Conservation (phyloP, 2,329 filamentous ascomycete species). For the Tolypocladium nubicola region DNA sequence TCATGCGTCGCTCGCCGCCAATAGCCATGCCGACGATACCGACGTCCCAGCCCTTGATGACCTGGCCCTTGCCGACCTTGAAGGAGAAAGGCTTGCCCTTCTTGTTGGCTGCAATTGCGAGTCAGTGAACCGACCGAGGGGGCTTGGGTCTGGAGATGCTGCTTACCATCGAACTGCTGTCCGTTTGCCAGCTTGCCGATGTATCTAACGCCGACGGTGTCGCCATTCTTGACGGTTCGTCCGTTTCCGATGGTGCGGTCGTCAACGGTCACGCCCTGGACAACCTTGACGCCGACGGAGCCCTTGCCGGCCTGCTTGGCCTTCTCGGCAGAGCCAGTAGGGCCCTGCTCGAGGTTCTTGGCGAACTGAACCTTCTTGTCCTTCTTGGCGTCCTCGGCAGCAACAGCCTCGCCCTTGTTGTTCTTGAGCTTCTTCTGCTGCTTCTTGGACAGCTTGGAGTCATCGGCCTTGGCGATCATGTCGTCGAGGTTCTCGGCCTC, state of each 20-base stretch:
- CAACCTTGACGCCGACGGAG: slow-evolving; percentile 60
- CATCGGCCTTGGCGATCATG: slow-evolving; percentile 67
- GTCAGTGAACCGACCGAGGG: background rate
- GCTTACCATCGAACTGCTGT: slow-evolving; percentile 88
- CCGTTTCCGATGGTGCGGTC: slow-evolving; percentile 90
- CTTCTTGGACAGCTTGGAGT: slow-evolving; percentile 83
- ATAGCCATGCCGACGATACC: slow-evolving; percentile 86
- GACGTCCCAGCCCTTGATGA: slow-evolving; percentile 98
- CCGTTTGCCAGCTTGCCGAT: slow-evolving; percentile 94
- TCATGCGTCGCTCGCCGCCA: slow-evolving; percentile 87
- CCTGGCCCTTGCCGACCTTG: slow-evolving; percentile 87
- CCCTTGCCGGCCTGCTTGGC: slow-evolving; percentile 30
- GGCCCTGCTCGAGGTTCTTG: slow-evolving; percentile 96
- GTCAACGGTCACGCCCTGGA: slow-evolving; percentile 85
- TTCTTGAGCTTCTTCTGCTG: slow-evolving; percentile 98
- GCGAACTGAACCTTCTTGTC: slow-evolving; percentile 97
- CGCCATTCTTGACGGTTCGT: slow-evolving; percentile 77
- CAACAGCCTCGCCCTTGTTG: slow-evolving; percentile 84
- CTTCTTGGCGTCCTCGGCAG: slow-evolving; percentile 49
- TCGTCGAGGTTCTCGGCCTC: slow-evolving; percentile 67
- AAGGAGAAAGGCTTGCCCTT: slow-evolving; percentile 96
- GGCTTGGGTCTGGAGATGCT: background rate
- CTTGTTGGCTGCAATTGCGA: slow-evolving; percentile 66
- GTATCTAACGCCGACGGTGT: slow-evolving; percentile 89
- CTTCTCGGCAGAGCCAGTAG: slow-evolving; percentile 57